These are phyloP conservation scores for Ascomycota sp. DNA, from an alignment of 2,329 filamentous ascomycete species.

Conservation along the genomic window DNA sequence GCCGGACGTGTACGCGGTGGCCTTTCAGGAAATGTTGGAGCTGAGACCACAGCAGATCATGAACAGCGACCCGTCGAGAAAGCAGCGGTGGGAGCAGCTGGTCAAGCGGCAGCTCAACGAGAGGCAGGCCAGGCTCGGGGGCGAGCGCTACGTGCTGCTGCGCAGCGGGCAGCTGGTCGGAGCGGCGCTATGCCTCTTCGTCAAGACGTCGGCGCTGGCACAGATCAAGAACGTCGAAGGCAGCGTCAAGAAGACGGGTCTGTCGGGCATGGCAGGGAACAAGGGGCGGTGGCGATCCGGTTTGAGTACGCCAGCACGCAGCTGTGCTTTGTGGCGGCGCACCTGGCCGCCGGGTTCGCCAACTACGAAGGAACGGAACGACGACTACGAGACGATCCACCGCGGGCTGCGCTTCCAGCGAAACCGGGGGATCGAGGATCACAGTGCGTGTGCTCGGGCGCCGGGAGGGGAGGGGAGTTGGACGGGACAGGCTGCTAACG, in stretches of 20 bases:
- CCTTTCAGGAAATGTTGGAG: conserved; percentile 97
- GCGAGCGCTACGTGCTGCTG: conserved; percentile 70
- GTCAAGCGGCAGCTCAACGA: conserved; percentile 61
- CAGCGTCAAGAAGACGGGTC: conserved; percentile 77
- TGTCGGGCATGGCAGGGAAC: conserved; percentile 95
- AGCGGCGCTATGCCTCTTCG: conserved; percentile 79
- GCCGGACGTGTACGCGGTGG: conserved; percentile 74
- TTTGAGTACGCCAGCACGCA: conserved; percentile 88
- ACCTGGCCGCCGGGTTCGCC: conserved; percentile 84
- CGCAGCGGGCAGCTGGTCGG: conserved; percentile 88
- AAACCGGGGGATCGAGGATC: conserved; percentile 78
- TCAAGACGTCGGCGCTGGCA: conserved; percentile 54
- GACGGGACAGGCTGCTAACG: too few species aligned
- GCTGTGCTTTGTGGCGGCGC: conserved; percentile 88
- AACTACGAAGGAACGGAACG: conserved; percentile 94
- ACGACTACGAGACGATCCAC: conserved; percentile 78
- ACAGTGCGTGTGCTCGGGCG: conserved; percentile 35
- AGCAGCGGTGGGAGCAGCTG: conserved; percentile 68
- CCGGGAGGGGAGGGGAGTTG: too few species aligned
- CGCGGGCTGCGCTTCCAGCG: conserved; percentile 77
- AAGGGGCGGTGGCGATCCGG: conserved; percentile 90
- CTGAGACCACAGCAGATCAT: conserved; percentile 96
- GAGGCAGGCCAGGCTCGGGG: conserved; percentile 40
- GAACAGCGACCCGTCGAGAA: conserved; percentile 81
- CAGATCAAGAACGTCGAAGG: conserved; percentile 95